Conservation (phyloP, 2,329 filamentous ascomycete species). For the Ascocoryne sarcoides region DNA sequence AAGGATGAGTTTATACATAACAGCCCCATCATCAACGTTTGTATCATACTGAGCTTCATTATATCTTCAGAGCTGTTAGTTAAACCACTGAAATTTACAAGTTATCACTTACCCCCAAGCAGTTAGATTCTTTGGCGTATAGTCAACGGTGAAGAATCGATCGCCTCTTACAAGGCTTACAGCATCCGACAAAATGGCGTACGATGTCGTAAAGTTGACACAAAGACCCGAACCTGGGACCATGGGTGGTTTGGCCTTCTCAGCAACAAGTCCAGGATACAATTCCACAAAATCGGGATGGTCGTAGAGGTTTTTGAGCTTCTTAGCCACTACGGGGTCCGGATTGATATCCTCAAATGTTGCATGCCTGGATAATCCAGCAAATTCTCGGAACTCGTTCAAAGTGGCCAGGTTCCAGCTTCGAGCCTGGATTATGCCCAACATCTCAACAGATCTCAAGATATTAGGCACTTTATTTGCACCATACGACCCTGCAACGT, state of each 20-base stretch:
- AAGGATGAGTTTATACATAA: conserved; percentile 77
- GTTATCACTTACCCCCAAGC: conserved; percentile 65
- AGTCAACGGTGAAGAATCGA: conserved; percentile 44
- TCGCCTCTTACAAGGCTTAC: conserved; percentile 48
- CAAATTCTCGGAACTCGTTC: conserved; percentile 81
- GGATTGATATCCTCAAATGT: conserved; percentile 80
- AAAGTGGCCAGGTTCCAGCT: conserved; percentile 65
- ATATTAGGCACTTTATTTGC: conserved; percentile 65
- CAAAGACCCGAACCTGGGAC: conserved; percentile 44
- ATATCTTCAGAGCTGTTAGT: conserved; percentile 11
- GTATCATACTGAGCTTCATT: conserved; percentile 61
- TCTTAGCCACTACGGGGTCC: conserved; percentile 59
- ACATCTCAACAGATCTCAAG: conserved; percentile 67
- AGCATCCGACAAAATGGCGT: conserved; percentile 51
- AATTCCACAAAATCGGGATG: conserved; percentile 48
- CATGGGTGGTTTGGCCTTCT: conserved; percentile 44
- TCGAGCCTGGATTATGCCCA: conserved; percentile 70
- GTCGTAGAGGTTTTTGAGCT: conserved; percentile 60
- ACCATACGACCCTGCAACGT: conserved; percentile 63
- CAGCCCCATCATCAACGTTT: conserved; percentile 68
- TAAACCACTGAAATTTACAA: neutral
- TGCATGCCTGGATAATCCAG: conserved; percentile 65
- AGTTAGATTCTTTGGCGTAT: conserved; percentile 58
- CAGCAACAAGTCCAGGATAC: conserved; percentile 59
- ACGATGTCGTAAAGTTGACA: conserved; percentile 43